Conservation (phyloP, 257 asterid genomes). For the Fraxinus excelsior region DNA sequence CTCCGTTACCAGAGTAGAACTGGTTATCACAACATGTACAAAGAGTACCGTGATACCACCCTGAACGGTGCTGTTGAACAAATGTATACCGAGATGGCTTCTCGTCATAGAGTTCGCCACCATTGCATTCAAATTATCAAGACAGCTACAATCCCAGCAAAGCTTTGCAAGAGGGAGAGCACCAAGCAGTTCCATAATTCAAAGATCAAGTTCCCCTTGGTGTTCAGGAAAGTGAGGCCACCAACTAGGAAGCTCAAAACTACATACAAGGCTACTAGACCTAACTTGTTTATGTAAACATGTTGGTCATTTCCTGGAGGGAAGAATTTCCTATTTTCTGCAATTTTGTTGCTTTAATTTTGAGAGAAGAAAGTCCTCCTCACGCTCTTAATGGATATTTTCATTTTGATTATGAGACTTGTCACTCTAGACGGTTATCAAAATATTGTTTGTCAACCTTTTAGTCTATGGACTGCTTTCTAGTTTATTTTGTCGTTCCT, state of each 20-base stretch:
- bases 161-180: slow-evolving; percentile 90
- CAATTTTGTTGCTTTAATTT: neutral
- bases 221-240: slow-evolving; percentile 70
- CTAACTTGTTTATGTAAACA: slow-evolving; percentile 62
- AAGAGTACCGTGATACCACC: slow-evolving; percentile 90
- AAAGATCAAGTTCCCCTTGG: slow-evolving; percentile 78
- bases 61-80: slow-evolving; percentile 88
- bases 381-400: neutral
- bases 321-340: neutral
- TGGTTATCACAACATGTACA: slow-evolving; percentile 90
- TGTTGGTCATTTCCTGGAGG: slow-evolving; percentile 4
- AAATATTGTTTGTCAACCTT: neutral
- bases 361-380: neutral
- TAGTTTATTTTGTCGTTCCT: neutral
- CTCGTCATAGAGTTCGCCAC: slow-evolving; percentile 83
- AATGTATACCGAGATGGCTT: slow-evolving; percentile 96
- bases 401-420: neutral
- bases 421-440: neutral
- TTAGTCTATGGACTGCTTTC: neutral
- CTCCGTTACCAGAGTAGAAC: slow-evolving; percentile 88
- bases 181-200: slow-evolving; percentile 82
- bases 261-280: slow-evolving; percentile 65
- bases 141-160: slow-evolving; percentile 86
- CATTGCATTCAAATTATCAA: slow-evolving; percentile 90
- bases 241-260: slow-evolving; percentile 73